A percentile compares a stretch with the other conserved stretches of the same genome.
Evolutionary conservation across 2,329 filamentous ascomycete species (phyloP).

Genomic region (Macrophomina pseudophaseolina): DNA sequence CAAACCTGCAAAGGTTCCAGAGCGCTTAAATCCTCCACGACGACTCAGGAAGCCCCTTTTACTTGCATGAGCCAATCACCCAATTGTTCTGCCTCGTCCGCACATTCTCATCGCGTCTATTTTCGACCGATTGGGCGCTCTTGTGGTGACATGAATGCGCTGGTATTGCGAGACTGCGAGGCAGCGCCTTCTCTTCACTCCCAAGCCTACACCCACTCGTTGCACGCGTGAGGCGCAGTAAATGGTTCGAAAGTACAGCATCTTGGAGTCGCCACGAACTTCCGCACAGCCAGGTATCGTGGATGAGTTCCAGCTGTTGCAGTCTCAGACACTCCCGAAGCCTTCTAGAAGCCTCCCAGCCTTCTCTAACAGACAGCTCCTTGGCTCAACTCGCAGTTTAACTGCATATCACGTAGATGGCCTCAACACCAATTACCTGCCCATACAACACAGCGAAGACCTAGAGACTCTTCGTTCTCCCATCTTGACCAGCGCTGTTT

Average conservation of each 20-base stretch:
- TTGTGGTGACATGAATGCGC: background rate
- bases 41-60: conserved; percentile 21
- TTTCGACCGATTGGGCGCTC: background rate
- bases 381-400: background rate
- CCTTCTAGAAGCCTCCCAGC: conserved; percentile 2
- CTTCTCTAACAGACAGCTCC: background rate
- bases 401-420: background rate
- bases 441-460: background rate
- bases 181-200: background rate
- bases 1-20: conserved; percentile 1
- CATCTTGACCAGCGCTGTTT: no score
- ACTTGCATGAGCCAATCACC: conserved; percentile 15
- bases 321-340: background rate
- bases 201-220: background rate
- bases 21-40: conserved; percentile 7
- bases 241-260: background rate
- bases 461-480: background rate
- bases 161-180: background rate
- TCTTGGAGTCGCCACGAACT: background rate
- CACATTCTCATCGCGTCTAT: background rate
- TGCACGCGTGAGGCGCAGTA: background rate
- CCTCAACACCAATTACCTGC: background rate
- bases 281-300: background rate
- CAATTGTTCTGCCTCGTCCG: background rate
- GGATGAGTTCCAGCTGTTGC: background rate